Evolutionary conservation across 23 red algal genomes (phyloP), one percentile per base, ranked within the genome.

Genomic region (Gracilaria gracilis): DNA sequence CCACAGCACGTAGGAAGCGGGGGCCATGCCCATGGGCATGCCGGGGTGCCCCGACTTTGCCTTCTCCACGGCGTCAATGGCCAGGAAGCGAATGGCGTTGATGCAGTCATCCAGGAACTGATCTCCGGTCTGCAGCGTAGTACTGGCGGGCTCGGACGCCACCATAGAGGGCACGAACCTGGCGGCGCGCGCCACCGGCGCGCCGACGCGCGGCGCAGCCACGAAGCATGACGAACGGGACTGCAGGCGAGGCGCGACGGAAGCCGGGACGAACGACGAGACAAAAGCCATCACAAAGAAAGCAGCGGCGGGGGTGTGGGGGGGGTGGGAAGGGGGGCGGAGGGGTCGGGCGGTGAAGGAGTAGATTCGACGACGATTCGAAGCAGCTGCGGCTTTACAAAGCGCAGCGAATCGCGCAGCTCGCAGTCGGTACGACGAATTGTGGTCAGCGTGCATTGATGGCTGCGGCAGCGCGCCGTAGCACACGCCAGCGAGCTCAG

Each of bases 11-110:
- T 91, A 95, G 35, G 97, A 93, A 32, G 85, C 50, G n/a, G 97
- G 97, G 25, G 97, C 97, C 97, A 95, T 93, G 24, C 97, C 97
- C 97, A 98, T 98, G 47, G 94, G 93, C 93, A 95, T 92, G n/a
- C 97, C 97, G 12, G 97, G 97, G 61, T 98, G 97, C 20, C 97
- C 97, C 17, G 94, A 93, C 58, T 98, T 94, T 24, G 97, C 97
- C 79, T 96, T 95, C 78, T 98, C 97, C 16, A 98, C 97, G 1
- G 89, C 97, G 82, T 98, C 97, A 20, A 98, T 86, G 20, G 93
- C 93, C 37, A 98, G 86, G 70, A 98, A 98, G 21, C 97, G 89
- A 50, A 98, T 98, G 47, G 88, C 75, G 79, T 98, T 95, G 77
- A 98, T 96, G 84, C 88, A 94, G 38, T 93, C 82, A 57, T 98